Base-by-base conservation (phyloP, 768 basidiomycete genomes). In the Glaciozyma antarctica region DNA sequence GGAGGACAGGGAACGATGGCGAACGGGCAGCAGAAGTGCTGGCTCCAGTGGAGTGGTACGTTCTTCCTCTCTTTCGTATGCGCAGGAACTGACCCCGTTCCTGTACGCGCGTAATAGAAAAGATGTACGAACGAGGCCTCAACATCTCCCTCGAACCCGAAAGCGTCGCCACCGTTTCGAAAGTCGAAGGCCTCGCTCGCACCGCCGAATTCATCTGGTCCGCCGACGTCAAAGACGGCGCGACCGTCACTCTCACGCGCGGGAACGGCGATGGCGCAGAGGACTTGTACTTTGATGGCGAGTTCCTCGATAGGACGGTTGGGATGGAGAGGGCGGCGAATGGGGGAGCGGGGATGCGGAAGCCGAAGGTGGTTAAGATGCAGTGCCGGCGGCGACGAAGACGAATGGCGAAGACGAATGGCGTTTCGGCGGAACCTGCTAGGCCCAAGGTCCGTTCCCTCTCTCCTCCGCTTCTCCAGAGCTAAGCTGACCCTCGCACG, bases 71-170 rank as follows among this genome's bases (percentile, higher is more conserved):
- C 38, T 41, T 13, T 41, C 38, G 5, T 41, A 6, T 41, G 7
- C 2, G 13, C 38, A 41, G 38, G 13, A 41, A 41, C 38, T 41
- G 12, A 41, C 13, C 7, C 38, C 34, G 5, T 7, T 41, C 12
- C 38, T 41, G 2, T 2, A 7, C 38, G 12, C 13, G 32, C 38
- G 2, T 13, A 12, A 41, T 41, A 47, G 58, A 48, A 19, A 56
- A 38, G 38, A 67, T 67, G 66, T 67, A 63, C 48, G 62, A 62
- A 4, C 61, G 66, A 5, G 66, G 66, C 2, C n/a, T 67, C 53
- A 41, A 56, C 52, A 41, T 67, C 38, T 1, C 13, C 4, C 22
- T 67, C 58, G 58, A 63, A 1, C 66, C 66, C 2, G 5, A 38
- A 45, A 62, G 60, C 16, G 66, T 43, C 19, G 66, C 53, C 21